phyloP scores from a whole-genome alignment of 2,329 filamentous ascomycete species.

The Verticillium albo-atrum region DNA sequence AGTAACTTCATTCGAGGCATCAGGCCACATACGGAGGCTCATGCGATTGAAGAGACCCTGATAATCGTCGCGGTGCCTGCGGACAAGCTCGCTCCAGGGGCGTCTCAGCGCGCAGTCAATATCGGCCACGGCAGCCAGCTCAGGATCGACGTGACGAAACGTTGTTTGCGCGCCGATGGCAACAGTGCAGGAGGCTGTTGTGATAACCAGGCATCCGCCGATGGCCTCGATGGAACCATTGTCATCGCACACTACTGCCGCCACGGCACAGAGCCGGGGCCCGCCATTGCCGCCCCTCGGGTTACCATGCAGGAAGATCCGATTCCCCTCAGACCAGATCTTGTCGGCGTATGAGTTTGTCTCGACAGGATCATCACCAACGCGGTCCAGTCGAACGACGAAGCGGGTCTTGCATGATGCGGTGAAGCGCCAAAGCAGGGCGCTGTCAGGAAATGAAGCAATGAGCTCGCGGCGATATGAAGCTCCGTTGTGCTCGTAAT shows the following conservation, averaged over 20 bases:
- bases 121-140: conserved; percentile 9
- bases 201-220: neutral
- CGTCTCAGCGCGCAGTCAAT: conserved; percentile 14
- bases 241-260: neutral
- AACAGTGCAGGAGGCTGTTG: conserved; percentile 26
- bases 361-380: neutral
- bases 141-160: conserved; percentile 24
- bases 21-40: conserved; percentile 16
- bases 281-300: neutral
- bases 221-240: neutral
- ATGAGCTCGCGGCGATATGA: conserved; percentile 13
- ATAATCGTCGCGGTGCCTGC: conserved; percentile 15
- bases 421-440: conserved; percentile 4
- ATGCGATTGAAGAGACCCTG: conserved; percentile 15
- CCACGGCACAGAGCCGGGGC: neutral
- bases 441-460: conserved; percentile 17
- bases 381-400: neutral
- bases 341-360: neutral
- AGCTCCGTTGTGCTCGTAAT: neutral
- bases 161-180: conserved; percentile 33
- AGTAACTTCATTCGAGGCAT: conserved; percentile 12
- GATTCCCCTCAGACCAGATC: neutral
- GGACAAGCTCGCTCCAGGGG: conserved; percentile 12
- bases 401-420: neutral
- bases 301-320: neutral